phyloP scores from a whole-genome alignment of 2,329 filamentous ascomycete species.

The Piedraia hortae region DNA sequence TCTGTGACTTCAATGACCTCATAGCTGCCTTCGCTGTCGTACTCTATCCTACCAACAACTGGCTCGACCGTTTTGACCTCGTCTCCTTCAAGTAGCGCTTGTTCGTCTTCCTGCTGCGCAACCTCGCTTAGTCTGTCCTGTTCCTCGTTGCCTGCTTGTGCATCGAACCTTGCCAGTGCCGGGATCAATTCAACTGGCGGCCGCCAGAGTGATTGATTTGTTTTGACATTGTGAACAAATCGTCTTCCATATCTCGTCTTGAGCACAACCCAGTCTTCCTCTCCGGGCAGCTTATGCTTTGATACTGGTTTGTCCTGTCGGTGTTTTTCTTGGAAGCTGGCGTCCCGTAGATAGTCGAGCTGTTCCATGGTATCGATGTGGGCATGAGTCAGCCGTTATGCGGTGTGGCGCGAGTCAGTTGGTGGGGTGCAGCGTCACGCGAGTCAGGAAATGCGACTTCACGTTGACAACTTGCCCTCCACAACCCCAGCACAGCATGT shows the following conservation, averaged over 20 bases:
- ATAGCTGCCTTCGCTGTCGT: constrained; percentile 39
- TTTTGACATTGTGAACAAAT: constrained; percentile 70
- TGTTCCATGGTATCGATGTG: no score
- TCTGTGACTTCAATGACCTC: constrained; percentile 52
- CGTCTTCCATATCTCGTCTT: constrained; percentile 69
- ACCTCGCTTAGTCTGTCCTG: constrained; percentile 8
- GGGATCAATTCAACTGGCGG: constrained; percentile 70
- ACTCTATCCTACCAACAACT: constrained; percentile 14
- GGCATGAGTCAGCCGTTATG: no score
- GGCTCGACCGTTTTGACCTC: constrained; percentile 10
- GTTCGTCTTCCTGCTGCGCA: constrained; percentile 12
- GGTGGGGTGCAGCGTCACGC: no score
- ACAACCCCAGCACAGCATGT: constrained; percentile 6
- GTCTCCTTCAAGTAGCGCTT: constrained; percentile 10
- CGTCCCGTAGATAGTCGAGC: constrained; percentile 3
- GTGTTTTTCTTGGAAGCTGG: constrained; percentile 8
- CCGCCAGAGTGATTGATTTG: constrained; percentile 81
- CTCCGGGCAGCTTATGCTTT: constrained; percentile 51
- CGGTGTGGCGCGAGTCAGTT: no score
- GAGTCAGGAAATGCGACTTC: no score
- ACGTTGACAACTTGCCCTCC: no score
- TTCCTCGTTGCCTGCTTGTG: constrained; percentile 6
- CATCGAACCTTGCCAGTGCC: constrained; percentile 39
- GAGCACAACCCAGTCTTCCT: constrained; percentile 73
- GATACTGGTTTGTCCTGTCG: constrained; percentile 50